Evolutionary conservation across 129 eudicot genomes (phyloP).

Genomic region (sunflower (Helianthus annuus)): DNA sequence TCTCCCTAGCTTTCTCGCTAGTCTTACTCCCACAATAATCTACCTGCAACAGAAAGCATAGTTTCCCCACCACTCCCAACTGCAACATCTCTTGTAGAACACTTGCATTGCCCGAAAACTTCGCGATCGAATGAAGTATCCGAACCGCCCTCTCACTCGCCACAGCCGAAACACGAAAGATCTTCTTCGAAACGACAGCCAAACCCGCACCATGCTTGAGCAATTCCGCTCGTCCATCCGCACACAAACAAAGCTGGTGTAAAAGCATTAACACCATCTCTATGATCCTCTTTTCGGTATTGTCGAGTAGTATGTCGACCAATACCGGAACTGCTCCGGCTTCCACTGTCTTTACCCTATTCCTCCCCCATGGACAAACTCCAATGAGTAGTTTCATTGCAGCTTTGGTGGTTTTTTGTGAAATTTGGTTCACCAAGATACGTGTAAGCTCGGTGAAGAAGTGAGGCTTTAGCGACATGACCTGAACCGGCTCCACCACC

Average conservation of each 20-base stretch:
- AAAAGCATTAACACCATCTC: constrained; percentile 49
- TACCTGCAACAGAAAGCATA: constrained; percentile 52
- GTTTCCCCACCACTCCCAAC: constrained; percentile 64
- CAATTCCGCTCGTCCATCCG: constrained; percentile 62
- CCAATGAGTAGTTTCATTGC: constrained; percentile 45
- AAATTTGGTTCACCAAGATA: constrained; percentile 37
- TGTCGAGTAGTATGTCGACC: constrained; percentile 44
- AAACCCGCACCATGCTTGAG: constrained; percentile 65
- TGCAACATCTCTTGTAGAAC: constrained; percentile 70
- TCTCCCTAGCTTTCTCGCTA: constrained; percentile 58
- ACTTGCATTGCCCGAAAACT: constrained; percentile 39
- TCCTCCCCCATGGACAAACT: constrained; percentile 55
- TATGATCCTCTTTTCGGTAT: constrained; percentile 29
- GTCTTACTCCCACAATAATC: constrained; percentile 53
- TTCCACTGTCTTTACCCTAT: constrained; percentile 51
- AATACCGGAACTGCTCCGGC: constrained; percentile 46
- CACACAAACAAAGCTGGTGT: constrained; percentile 56
- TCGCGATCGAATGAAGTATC: constrained; percentile 44
- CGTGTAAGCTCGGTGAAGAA: constrained; percentile 42
- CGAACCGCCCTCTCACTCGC: constrained; percentile 58
- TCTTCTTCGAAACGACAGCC: constrained; percentile 66
- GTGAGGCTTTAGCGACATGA: constrained; percentile 24
- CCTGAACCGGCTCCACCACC: constrained; percentile 47
- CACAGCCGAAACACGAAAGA: constrained; percentile 52
- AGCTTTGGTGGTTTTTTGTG: constrained; percentile 52